These are phyloP conservation scores for Oryza nivara DNA, from an alignment of 176 grass and related monocot genomes.

Conservation along the genomic window DNA sequence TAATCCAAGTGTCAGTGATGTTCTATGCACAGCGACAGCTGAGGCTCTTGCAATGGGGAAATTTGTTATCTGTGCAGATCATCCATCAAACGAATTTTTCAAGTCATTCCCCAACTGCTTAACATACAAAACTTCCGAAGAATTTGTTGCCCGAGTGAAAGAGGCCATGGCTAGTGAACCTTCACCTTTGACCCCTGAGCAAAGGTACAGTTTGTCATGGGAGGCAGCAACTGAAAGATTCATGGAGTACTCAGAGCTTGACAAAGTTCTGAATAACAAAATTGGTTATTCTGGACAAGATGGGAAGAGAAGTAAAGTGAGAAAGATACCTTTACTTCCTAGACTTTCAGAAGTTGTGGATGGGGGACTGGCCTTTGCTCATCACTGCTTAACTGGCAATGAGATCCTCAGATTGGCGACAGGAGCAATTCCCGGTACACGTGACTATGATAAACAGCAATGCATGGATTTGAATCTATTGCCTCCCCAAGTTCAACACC, in stretches of 20 bases:
- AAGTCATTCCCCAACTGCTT: slow-evolving; percentile 94
- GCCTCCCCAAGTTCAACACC: slow-evolving; percentile 65
- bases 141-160: slow-evolving; percentile 73
- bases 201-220: slow-evolving; percentile 84
- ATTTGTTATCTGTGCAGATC: slow-evolving; percentile 93
- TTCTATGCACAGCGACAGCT: slow-evolving; percentile 88
- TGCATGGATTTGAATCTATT: slow-evolving; percentile 81
- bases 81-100: slow-evolving; percentile 94
- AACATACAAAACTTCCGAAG: slow-evolving; percentile 79
- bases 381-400: slow-evolving; percentile 78
- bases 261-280: slow-evolving; percentile 67
- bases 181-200: slow-evolving; percentile 71
- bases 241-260: slow-evolving; percentile 80
- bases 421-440: slow-evolving; percentile 80
- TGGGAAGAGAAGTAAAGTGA: slow-evolving; percentile 38
- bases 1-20: slow-evolving; percentile 91
- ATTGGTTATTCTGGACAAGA: slow-evolving; percentile 15
- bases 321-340: slow-evolving; percentile 53
- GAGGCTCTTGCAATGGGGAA: slow-evolving; percentile 97
- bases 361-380: slow-evolving; percentile 75
- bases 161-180: slow-evolving; percentile 76
- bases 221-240: slow-evolving; percentile 90
- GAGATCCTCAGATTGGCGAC: slow-evolving; percentile 77
- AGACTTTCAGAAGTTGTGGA: slow-evolving; percentile 65
- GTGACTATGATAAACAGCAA: slow-evolving; percentile 75